Evolutionary conservation across 2,329 filamentous ascomycete species (phyloP), one percentile per base, ranked within the genome.

Genomic region (Claviceps digitariae): DNA sequence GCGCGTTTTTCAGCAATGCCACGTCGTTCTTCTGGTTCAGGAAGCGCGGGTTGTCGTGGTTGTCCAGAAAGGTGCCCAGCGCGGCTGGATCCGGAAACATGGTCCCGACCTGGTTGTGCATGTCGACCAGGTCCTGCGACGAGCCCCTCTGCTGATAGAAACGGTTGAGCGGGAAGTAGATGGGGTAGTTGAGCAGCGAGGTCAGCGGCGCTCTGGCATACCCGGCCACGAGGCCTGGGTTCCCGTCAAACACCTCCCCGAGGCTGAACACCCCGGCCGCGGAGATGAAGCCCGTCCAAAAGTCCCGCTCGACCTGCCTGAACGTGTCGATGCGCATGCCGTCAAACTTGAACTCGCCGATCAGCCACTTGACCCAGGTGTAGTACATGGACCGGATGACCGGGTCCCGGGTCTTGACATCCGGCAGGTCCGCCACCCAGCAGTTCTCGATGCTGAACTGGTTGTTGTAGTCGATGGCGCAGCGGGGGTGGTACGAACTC

Each of bases 251-350:
- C 3, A 83, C 79, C 61, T 85, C 82, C 10, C 82, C 81, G 15
- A 83, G 70, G 5, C 74, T 70, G 62, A 81, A 83, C 1, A 83
- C 76, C 4, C 78, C 80, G 1, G 78, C 72, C 2, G 74, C 75
- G 7, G 69, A 59, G 23, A 72, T 67, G 58, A 83, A 84, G 0
- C 61, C 64, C 0, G 76, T 67, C 69, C 79, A 82, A 64, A 82
- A 85, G 12, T 70, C 70, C 56, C 75, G 74, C 56, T 81, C 72
- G 15, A 83, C 77, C 62, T 83, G 78, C 64, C 80, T 82, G 56
- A 78, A 78, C 0, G 77, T 81, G 57, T 83, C 80, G 58, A 83
- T 76, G 36, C 80, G 76, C 12, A 82, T 67, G 2, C 79, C 78
- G 61, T 81, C 80, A 69, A 84, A 81, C 20, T 70, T 71, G 61